Evolutionary conservation across 306 rosid species (phyloP).

Genomic region (Dryas octopetala): DNA sequence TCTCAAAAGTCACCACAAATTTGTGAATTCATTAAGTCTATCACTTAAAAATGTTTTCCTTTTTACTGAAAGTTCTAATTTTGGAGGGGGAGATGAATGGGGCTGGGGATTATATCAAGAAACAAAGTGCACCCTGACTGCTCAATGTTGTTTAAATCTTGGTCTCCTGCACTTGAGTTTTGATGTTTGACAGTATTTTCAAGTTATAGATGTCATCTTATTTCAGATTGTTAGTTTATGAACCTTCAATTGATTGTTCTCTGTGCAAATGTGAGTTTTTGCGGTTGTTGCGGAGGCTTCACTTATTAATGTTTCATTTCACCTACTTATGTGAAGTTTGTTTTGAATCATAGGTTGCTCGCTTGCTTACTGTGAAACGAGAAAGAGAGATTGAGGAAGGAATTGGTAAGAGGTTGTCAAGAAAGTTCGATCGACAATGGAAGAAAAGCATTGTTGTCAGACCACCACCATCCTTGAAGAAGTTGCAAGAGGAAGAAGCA

Average conservation of each 20-base stretch:
- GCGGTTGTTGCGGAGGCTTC: background rate
- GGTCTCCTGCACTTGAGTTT: background rate
- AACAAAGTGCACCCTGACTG: background rate
- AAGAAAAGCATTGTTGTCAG: constrained; percentile 74
- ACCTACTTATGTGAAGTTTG: constrained; percentile 1
- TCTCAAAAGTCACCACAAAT: background rate
- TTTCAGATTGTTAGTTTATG: background rate
- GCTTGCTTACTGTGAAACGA: constrained; percentile 86
- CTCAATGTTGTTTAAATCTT: background rate
- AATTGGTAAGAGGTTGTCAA: constrained; percentile 73
- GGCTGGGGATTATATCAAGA: background rate
- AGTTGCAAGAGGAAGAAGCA: constrained; percentile 77
- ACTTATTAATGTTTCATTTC: background rate
- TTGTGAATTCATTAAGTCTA: background rate
- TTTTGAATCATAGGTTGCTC: constrained; percentile 58
- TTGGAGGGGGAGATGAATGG: background rate
- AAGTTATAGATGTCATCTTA: background rate
- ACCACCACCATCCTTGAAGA: constrained; percentile 75
- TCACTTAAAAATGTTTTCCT: too few species aligned
- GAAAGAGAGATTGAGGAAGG: constrained; percentile 96
- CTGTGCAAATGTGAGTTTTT: background rate
- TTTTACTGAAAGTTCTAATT: background rate
- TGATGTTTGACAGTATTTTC: background rate
- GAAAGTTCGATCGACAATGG: constrained; percentile 87
- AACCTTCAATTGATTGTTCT: background rate